Conservation (phyloP, 2,329 filamentous ascomycete species). For the Elsinoe batatas region DNA sequence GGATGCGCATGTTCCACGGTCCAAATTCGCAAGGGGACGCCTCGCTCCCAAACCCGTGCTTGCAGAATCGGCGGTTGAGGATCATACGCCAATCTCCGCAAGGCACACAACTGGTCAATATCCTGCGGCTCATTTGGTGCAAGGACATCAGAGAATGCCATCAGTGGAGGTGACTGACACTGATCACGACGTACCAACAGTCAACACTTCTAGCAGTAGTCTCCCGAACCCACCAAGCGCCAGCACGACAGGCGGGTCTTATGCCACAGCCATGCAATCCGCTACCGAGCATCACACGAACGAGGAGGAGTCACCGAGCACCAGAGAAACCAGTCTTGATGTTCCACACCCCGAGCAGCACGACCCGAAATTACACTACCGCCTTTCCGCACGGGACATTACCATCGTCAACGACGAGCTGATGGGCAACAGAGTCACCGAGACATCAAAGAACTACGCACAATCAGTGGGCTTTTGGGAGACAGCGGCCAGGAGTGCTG, state of each 20-base stretch:
- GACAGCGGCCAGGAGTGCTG: neutral
- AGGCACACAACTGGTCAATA: neutral
- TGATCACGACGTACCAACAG: neutral
- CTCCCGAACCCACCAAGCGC: neutral
- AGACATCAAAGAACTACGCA: slow-evolving; percentile 3
- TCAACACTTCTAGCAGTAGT: neutral
- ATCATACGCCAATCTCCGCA: neutral
- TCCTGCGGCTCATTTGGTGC: neutral
- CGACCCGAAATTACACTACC: neutral
- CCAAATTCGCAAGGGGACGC: neutral
- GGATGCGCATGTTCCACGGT: slow-evolving; percentile 1
- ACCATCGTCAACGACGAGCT: slow-evolving; percentile 7
- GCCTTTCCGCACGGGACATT: slow-evolving; percentile 1
- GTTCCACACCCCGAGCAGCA: neutral
- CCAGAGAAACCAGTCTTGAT: neutral
- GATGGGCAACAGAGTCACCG: slow-evolving; percentile 7
- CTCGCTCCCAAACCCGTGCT: neutral
- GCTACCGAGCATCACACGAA: neutral
- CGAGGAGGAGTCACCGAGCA: slow-evolving; percentile 4
- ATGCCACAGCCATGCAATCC: neutral
- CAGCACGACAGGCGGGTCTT: neutral
- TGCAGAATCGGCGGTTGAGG: neutral
- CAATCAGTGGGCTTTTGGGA: slow-evolving; percentile 4
- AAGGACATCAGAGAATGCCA: neutral
- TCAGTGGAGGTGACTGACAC: neutral